Base-by-base conservation (phyloP, 192 early-diverging fungal species). In the Gryganskiella cystojenkinii region DNA sequence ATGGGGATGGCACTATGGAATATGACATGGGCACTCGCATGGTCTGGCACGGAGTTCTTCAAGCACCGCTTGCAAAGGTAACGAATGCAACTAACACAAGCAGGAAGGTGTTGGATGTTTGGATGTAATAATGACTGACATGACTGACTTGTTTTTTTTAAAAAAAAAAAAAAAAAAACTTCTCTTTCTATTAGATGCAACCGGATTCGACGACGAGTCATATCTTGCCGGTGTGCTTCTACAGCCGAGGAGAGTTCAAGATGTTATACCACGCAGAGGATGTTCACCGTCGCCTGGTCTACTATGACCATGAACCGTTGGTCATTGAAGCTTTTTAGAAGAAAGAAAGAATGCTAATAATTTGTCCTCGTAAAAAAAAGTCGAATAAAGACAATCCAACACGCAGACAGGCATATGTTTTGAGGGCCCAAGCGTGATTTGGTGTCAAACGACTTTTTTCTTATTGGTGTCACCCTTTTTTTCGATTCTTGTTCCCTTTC, bases 261-360 rank as follows among this genome's bases (percentile, higher is more conserved):
- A 78, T 89, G 22, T 63, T 89, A 4, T 86, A 85, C 56, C 87
- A 89, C 51, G 84, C 80, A 25, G 83, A 89, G 52, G 85, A 89
- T 63, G 83, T 89, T 22, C 67, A 73, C 56, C 79, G 84, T 10
- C 78, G 85, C 15, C 50, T 81, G 28, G 74, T 84, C 3, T 82
- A 82, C 56, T 86, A 84, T 72, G 87, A 86, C 54, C 80, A 84
- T 55, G 85, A 89, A 44, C 82, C 82, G 28, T 65, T 83, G 56
- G 66, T 80, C 13, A 71, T 83, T 47, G 82, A 83, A 37, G 82
- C 65, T 24, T 50, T 83, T 64, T 73, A 49, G 35, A 57, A 17
- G 22, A 8, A 49, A 47, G 15, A 34, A 51, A 51, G 19, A 6
- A 22, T n/a, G n/a, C n/a, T n/a, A n/a, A n/a, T n/a, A n/a, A n/a